Base-by-base conservation (phyloP, 352 stramenopile genomes). In the Globisporangium heterothallicum region DNA sequence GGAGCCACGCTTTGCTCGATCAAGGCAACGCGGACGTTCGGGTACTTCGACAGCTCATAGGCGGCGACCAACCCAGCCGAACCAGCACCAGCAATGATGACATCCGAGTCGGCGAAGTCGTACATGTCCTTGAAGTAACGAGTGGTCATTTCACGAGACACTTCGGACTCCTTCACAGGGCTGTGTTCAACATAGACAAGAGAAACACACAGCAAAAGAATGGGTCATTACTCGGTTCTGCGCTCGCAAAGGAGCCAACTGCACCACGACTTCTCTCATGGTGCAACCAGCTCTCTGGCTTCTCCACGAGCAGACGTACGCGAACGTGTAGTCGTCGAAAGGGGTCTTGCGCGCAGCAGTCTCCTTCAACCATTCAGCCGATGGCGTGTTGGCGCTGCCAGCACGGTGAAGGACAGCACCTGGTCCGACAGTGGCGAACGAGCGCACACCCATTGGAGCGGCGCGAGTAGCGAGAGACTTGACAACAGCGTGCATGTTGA, bases 51-150 rank as follows among this genome's bases (percentile, higher is more conserved):
- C 9, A 85, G 52, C 58, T 85, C 74, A 54, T 85, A 85, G 16
- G 74, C 74, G 12, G 71, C 70, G 24, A 76, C 72, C 24, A 85
- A 61, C 4, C 74, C 74, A 8, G 74, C 74, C 41, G 71, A 83
- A 6, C 74, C 74, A n/a, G 74, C 74, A 38, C 74, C 74, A 19
- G 71, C 71, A 40, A 85, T 85, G 69, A 85, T 78, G 13, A 85
- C 64, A 45, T 85, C 74, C 45, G 68, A 78, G 61, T 85, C 74
- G 41, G 74, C 74, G 63, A 77, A 83, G 59, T 82, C 71, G 69
- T 85, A 82, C 71, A 85, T 66, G 57, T 85, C 74, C 71, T 85
- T 85, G 66, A 85, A 80, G 64, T 85, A 85, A 19, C 74, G 71
- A 27, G 71, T 85, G 30, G 74, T 85, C 74, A 85, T 85, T 59